These are phyloP conservation scores for Penicillium egyptiacum DNA, from an alignment of 495 filamentous ascomycete species.

Conservation along the genomic window DNA sequence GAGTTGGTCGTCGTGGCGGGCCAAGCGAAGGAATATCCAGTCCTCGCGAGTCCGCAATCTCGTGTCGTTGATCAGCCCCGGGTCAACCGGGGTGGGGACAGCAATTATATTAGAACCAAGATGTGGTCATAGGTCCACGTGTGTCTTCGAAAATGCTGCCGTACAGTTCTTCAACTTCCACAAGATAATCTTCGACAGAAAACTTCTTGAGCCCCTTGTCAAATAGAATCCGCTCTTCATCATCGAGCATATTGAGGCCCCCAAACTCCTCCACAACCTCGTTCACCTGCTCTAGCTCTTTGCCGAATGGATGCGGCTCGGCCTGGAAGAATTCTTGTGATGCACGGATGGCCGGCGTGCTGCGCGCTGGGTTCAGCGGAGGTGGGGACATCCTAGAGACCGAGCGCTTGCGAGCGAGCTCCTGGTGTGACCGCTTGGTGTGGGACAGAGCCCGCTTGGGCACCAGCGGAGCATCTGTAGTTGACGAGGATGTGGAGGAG, in stretches of 20 bases:
- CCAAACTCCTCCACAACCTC: constrained; percentile 86
- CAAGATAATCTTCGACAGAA: constrained; percentile 76
- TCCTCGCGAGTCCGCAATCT: constrained; percentile 18
- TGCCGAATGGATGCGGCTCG: constrained; percentile 51
- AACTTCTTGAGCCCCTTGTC: constrained; percentile 71
- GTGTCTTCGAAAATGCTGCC: constrained; percentile 50
- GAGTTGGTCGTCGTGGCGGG: constrained; percentile 33
- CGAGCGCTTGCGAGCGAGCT: constrained; percentile 66
- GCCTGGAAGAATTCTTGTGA: constrained; percentile 46
- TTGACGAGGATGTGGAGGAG: constrained; percentile 46
- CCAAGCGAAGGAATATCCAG: constrained; percentile 24
- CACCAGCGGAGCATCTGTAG: constrained; percentile 59
- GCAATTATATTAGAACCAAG: constrained; percentile 44
- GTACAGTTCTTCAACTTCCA: constrained; percentile 74
- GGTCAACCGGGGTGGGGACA: constrained; percentile 25
- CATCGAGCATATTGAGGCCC: constrained; percentile 59
- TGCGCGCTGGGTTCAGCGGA: constrained; percentile 38
- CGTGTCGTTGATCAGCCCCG: constrained; percentile 24
- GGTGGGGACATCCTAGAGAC: constrained; percentile 50
- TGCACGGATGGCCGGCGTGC: constrained; percentile 37
- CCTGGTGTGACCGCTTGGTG: constrained; percentile 75
- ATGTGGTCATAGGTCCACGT: constrained; percentile 36
- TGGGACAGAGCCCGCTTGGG: constrained; percentile 78
- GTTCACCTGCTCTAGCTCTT: constrained; percentile 53
- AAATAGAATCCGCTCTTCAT: constrained; percentile 67